These are phyloP conservation scores for Lunasporangiospora selenospora DNA, from an alignment of 192 early-diverging fungal species.

Conservation along the genomic window DNA sequence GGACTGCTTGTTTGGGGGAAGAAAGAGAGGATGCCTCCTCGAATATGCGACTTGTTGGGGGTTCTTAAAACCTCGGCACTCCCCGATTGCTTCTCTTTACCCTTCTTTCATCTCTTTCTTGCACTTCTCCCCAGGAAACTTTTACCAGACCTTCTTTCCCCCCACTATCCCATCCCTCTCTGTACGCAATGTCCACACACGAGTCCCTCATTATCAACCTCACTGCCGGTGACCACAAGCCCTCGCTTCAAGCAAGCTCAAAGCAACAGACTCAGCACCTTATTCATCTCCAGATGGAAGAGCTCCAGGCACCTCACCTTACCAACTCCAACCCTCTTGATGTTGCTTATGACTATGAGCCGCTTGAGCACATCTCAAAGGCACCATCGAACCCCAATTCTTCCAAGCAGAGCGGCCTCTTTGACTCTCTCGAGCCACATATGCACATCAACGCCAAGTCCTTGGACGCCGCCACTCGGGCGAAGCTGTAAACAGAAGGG, in stretches of 20 bases:
- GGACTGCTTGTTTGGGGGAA: too few relatives aligned
- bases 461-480: too few relatives aligned
- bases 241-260: not conserved
- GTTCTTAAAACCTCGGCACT: too few relatives aligned
- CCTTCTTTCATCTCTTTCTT: not conserved
- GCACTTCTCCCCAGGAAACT: too few relatives aligned
- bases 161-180: not conserved
- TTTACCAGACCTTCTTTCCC: not conserved
- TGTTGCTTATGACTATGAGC: too few relatives aligned
- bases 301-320: slow-evolving; percentile 5
- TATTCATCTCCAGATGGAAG: not conserved
- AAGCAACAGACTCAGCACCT: not conserved
- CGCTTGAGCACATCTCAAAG: too few relatives aligned
- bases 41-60: too few relatives aligned
- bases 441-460: too few relatives aligned
- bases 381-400: not conserved
- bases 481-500: too few relatives aligned
- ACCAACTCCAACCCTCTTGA: not conserved
- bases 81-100: not conserved
- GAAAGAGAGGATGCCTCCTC: too few relatives aligned
- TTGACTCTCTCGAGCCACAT: too few relatives aligned
- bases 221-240: not conserved
- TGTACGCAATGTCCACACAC: not conserved
- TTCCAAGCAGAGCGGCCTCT: too few relatives aligned
- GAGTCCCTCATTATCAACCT: slow-evolving; percentile 4